Base-by-base conservation (phyloP, 441 rosid genomes). In the Populus hybrid region DNA sequence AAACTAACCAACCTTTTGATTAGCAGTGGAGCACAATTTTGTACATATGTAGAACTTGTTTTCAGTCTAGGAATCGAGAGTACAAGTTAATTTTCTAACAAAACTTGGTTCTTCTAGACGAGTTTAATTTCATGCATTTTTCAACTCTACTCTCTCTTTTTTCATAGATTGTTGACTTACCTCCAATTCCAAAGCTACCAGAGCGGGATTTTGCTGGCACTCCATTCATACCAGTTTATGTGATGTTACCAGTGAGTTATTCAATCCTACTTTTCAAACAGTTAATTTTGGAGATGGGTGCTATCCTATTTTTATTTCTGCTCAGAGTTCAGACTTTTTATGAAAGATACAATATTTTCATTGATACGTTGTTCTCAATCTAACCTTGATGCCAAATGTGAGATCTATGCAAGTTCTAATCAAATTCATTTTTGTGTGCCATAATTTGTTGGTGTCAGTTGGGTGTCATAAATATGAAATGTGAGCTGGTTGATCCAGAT, bases 401-500 rank as follows among this genome's bases (percentile, higher is more conserved):
- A 28, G 46, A 23, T 67, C 42, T 64, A 9, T 80, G 42, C n/a
- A 50, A 59, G n/a, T 80, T 30, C 40, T 77, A 73, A 11, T 50
- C 26, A 66, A 53, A n/a, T 63, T 71, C 57, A 14, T 70, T 78
- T 59, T 72, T n/a, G 14, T 68, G 68, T 74, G 70, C 61, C 50
- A 75, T 69, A 61, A 59, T 73, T 80, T 78, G 42, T 75, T 76
- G 72, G 68, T 83, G 79, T 79, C 90, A 96, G 99, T 89, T 96
- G 84, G 99, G 99, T 34, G 92, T 94, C 75, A 79, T 94, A 85
- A 93, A 92, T 84, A 85, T 94, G 93, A 96, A 96, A 87, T 87
- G 98, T 82, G 98, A 96, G 81, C 82, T 96, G 73, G 94, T 83
- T 74, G 98, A 96, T 85, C 94, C 97, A 72, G 98, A 94, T 78